Evolutionary conservation across 345 rosid genomes (phyloP), one percentile per base, ranked within the genome.

Genomic region (Passiflora organensis): DNA sequence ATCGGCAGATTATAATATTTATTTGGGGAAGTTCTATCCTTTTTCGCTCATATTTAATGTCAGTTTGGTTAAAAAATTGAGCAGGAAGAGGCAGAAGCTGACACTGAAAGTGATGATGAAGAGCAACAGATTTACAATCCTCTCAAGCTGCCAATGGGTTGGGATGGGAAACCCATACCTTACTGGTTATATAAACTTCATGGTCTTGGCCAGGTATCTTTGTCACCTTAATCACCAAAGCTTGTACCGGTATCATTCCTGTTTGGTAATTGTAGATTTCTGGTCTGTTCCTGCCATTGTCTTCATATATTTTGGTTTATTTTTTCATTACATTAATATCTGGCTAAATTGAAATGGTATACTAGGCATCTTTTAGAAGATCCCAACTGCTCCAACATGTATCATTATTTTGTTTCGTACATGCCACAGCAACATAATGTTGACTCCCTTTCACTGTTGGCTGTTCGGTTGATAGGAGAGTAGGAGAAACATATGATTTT

Each of bases 81-180:
- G 70, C 82, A 87, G 95, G 99, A 89, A 68, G 99, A 89, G 74
- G 79, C 80, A 28, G 90, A 82, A 51, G 91, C 84, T 19, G 97
- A 89, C 69, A 72, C 81, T 55, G 99, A 94, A 76, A 94, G 99
- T 66, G 97, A 87, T 51, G 99, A 94, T n/a, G 99, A 94, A 0
- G 99, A 94, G 16, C 90, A 85, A 48, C 87, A 85, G 75, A 78
- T 94, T 22, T 94, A 89, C 69, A 94, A 89, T 69, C 99, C 97
- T 12, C 84, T 94, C 47, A 94, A 85, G 63, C 68, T 94, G 64
- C 97, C 99, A 16, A 89, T 89, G 95, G 97, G 97, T 54, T 87
- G 96, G 97, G 99, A 94, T 68, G 99, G 99, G 74, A 94, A 89
- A 67, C 99, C 99, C 64, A 89, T 94, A 61, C 99, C 99, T 13